Conservation (phyloP, 768 basidiomycete species). For the Sutorius australiensis region DNA sequence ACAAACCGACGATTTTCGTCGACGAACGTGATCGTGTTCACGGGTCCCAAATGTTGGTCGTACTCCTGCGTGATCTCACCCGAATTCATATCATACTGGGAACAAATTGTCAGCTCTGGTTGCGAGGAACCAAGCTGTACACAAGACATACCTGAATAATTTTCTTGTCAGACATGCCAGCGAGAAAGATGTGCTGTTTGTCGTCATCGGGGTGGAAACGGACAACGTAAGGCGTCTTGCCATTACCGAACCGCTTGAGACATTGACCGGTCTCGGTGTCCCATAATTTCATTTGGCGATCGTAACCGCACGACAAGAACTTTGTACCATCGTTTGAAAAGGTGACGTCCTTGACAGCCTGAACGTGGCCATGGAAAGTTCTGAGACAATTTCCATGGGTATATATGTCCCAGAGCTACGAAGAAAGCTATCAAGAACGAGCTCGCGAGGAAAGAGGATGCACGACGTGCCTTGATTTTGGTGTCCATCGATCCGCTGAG, state of each 20-base stretch:
- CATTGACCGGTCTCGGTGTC: slow-evolving; percentile 99
- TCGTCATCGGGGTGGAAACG: slow-evolving; percentile 95
- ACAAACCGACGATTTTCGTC: slow-evolving; percentile 97
- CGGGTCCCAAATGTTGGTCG: slow-evolving; percentile 96
- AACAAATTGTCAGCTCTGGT: slow-evolving; percentile 1
- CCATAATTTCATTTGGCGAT: slow-evolving; percentile 98
- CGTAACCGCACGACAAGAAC: slow-evolving; percentile 92
- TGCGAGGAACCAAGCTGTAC: neutral
- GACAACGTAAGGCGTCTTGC: slow-evolving; percentile 95
- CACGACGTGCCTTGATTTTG: slow-evolving; percentile 78
- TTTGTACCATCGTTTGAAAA: slow-evolving; percentile 91
- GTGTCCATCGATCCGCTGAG: slow-evolving; percentile 98
- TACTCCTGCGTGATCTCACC: slow-evolving; percentile 98
- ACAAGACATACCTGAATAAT: slow-evolving; percentile 78
- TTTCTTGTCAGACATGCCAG: slow-evolving; percentile 99
- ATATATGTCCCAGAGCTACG: slow-evolving; percentile 97
- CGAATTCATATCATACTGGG: slow-evolving; percentile 90
- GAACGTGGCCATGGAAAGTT: slow-evolving; percentile 95
- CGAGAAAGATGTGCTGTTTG: slow-evolving; percentile 93
- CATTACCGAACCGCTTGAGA: slow-evolving; percentile 93
- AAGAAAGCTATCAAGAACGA: slow-evolving; percentile 4
- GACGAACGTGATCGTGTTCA: slow-evolving; percentile 98
- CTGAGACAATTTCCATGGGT: slow-evolving; percentile 94
- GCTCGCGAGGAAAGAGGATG: neutral
- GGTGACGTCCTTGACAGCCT: slow-evolving; percentile 93